Evolutionary conservation across 2,329 filamentous ascomycete species (phyloP).

Genomic region (Mycocentrospora acerina): DNA sequence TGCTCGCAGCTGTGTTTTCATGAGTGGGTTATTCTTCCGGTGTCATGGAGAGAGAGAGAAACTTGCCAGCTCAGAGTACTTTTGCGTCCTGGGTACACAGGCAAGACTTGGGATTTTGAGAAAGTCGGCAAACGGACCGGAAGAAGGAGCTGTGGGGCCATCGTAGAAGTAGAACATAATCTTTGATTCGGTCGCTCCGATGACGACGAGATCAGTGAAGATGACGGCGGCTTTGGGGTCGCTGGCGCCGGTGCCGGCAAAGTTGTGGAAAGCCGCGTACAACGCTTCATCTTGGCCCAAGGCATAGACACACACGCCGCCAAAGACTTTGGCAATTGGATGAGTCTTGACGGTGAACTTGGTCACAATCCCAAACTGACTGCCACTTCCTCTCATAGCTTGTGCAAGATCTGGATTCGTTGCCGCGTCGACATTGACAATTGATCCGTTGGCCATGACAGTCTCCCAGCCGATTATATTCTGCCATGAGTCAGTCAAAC

Average conservation of each 20-base stretch:
- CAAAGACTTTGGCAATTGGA: conserved; percentile 40
- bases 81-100: conserved; percentile 24
- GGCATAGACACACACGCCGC: conserved; percentile 41
- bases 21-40: neutral
- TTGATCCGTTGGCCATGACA: conserved; percentile 33
- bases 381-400: conserved; percentile 32
- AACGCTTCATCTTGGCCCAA: conserved; percentile 27
- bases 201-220: conserved; percentile 14
- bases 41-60: neutral
- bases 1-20: conserved; percentile 9
- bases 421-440: conserved; percentile 25
- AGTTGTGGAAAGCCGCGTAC: conserved; percentile 38
- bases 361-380: conserved; percentile 31
- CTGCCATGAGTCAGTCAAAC: conserved; percentile 4
- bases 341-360: conserved; percentile 24
- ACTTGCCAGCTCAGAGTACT: conserved; percentile 37
- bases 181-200: conserved; percentile 9
- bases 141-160: conserved; percentile 29
- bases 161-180: conserved; percentile 27
- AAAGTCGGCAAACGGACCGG: conserved; percentile 36
- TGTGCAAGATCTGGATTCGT: conserved; percentile 35
- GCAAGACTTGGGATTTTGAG: conserved; percentile 27
- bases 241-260: conserved; percentile 24
- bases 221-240: conserved; percentile 29
- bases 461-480: conserved; percentile 38